Conservation (phyloP, 2,329 filamentous ascomycete genomes). For the Ophiocordyceps unilateralis region DNA sequence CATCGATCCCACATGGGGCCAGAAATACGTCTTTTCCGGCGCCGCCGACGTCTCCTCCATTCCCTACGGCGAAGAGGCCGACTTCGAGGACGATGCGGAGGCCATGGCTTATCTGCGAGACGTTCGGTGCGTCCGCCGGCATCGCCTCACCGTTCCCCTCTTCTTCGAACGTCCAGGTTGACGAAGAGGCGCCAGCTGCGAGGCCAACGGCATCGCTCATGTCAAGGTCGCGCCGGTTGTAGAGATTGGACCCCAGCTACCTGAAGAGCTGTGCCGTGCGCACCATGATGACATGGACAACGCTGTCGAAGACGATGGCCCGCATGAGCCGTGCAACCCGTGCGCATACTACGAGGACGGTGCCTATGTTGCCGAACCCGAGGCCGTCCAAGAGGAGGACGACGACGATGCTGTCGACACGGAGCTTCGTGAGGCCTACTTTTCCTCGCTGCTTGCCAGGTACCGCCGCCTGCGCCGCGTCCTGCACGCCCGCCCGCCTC, state of each 20-base stretch:
- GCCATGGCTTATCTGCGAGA: constrained; percentile 54
- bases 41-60: constrained; percentile 30
- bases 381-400: constrained; percentile 22
- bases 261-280: constrained; percentile 16
- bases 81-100: constrained; percentile 50
- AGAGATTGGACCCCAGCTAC: constrained; percentile 33
- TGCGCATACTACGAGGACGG: constrained; percentile 61
- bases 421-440: constrained; percentile 48
- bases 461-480: constrained; percentile 47
- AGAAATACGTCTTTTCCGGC: constrained; percentile 55
- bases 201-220: constrained; percentile 59
- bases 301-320: constrained; percentile 14
- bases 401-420: constrained; percentile 13
- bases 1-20: constrained; percentile 50
- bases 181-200: constrained; percentile 36
- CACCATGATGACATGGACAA: constrained; percentile 15
- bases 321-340: constrained; percentile 20
- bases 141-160: background rate
- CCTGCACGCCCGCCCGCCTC: constrained; percentile 38
- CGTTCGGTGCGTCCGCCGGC: constrained; percentile 41
- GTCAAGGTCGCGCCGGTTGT: constrained; percentile 47
- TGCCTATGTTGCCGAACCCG: constrained; percentile 51
- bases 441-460: constrained; percentile 43
- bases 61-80: constrained; percentile 36
- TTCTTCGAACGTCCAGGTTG: background rate